phyloP scores from a whole-genome alignment of 176 grass and related monocot genomes.

The Phoenix dactylifera region DNA sequence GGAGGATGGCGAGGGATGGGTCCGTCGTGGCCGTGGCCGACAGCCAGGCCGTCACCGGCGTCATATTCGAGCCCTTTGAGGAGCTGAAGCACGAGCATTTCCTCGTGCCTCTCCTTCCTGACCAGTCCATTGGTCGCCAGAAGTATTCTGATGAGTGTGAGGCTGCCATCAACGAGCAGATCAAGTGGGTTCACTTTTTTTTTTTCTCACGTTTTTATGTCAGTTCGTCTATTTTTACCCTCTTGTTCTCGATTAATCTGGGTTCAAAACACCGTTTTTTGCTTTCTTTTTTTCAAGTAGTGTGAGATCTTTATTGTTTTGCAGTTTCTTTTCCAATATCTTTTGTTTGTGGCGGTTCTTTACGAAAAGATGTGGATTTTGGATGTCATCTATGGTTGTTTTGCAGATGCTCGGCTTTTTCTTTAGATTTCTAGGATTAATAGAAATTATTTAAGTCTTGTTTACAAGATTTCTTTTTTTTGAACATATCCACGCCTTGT shows the following conservation, averaged over 20 bases:
- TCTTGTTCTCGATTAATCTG: neutral
- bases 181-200: conserved; percentile 35
- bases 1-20: conserved; percentile 6
- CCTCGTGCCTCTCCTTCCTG: conserved; percentile 50
- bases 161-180: conserved; percentile 83
- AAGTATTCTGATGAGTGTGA: conserved; percentile 61
- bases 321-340: too few species aligned
- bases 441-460: too few species aligned
- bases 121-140: conserved; percentile 50
- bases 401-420: too few species aligned
- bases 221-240: neutral
- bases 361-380: too few species aligned
- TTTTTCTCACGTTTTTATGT: neutral
- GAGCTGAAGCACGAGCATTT: conserved; percentile 58
- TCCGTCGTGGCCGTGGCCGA: neutral
- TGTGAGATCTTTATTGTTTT: neutral
- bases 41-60: conserved; percentile 43
- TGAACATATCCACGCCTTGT: too few species aligned
- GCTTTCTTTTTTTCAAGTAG: neutral
- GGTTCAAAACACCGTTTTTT: neutral
- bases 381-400: too few species aligned
- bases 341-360: too few species aligned
- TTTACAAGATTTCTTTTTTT: too few species aligned
- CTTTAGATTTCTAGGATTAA: too few species aligned
- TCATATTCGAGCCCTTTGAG: conserved; percentile 73